phyloP scores from a whole-genome alignment of 768 basidiomycete species.

The Suillus luteus region DNA sequence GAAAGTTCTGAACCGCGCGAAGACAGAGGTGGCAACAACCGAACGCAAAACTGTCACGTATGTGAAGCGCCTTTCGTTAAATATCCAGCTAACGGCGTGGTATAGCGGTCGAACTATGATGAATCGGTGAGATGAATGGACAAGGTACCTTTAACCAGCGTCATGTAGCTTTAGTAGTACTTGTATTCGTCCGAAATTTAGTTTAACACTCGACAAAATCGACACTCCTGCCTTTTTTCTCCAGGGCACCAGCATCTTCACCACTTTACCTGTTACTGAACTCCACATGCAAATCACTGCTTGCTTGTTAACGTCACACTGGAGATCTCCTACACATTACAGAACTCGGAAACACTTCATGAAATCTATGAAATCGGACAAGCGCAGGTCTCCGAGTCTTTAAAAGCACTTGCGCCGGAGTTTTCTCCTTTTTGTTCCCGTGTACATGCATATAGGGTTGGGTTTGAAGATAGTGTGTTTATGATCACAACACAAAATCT shows the following conservation, averaged over 20 bases:
- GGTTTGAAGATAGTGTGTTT: too few relatives aligned
- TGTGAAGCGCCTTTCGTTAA: conserved; percentile 16
- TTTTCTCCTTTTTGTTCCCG: too few relatives aligned
- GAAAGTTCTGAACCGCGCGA: conserved; percentile 93
- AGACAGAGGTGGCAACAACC: conserved; percentile 80
- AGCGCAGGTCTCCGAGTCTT: background rate
- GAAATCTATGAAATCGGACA: background rate
- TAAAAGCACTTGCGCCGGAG: too few relatives aligned
- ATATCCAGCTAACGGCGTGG: conserved; percentile 17
- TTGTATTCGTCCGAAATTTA: background rate
- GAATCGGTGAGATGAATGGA: conserved; percentile 41
- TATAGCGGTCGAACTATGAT: conserved; percentile 61
- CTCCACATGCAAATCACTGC: background rate
- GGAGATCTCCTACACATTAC: background rate
- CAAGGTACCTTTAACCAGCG: background rate
- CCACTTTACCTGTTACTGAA: background rate
- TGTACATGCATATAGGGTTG: too few relatives aligned
- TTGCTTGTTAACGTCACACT: background rate
- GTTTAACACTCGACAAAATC: too few relatives aligned
- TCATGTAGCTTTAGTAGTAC: conserved; percentile 3
- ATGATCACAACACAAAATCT: too few relatives aligned
- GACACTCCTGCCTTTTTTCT: background rate
- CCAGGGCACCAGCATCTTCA: background rate
- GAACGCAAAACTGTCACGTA: conserved; percentile 94
- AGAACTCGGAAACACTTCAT: background rate